These are phyloP conservation scores for Nigrograna mackinnonii DNA, from an alignment of 2,329 filamentous ascomycete species.

Conservation along the genomic window DNA sequence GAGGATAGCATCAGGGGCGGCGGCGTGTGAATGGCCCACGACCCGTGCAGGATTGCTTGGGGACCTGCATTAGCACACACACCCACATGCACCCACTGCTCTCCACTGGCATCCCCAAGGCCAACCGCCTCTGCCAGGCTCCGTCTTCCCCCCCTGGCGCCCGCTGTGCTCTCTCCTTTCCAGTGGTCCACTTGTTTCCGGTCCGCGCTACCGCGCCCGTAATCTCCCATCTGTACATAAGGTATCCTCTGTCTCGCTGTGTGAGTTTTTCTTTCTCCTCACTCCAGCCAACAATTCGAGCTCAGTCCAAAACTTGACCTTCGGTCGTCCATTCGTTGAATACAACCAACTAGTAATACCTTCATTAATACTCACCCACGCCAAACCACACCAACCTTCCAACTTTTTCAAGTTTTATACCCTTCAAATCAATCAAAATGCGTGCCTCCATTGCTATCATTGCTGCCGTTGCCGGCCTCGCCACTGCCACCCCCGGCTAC, in stretches of 20 bases:
- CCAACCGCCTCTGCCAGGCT: conserved; percentile 32
- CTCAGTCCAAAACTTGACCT: conserved; percentile 39
- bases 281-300: conserved; percentile 41
- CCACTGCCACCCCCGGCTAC: conserved; percentile 33
- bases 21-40: conserved; percentile 26
- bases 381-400: conserved; percentile 19
- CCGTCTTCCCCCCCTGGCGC: conserved; percentile 25
- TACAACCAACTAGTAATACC: conserved; percentile 40
- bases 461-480: conserved; percentile 35
- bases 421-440: conserved; percentile 42
- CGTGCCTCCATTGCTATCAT: conserved; percentile 38
- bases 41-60: conserved; percentile 27
- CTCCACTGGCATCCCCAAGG: conserved; percentile 13
- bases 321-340: conserved; percentile 47
- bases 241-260: conserved; percentile 18
- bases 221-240: conserved; percentile 45
- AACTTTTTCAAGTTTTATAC: conserved; percentile 30
- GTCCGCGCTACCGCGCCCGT: conserved; percentile 36
- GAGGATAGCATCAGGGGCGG: conserved; percentile 28
- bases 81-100: too few relatives aligned
- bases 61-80: conserved; percentile 39
- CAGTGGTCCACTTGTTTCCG: conserved; percentile 34
- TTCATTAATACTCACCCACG: conserved; percentile 37
- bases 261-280: conserved; percentile 21
- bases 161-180: conserved; percentile 29